Conservation (phyloP, 768 basidiomycete species). For the Lactarius pseudohatsudake region DNA sequence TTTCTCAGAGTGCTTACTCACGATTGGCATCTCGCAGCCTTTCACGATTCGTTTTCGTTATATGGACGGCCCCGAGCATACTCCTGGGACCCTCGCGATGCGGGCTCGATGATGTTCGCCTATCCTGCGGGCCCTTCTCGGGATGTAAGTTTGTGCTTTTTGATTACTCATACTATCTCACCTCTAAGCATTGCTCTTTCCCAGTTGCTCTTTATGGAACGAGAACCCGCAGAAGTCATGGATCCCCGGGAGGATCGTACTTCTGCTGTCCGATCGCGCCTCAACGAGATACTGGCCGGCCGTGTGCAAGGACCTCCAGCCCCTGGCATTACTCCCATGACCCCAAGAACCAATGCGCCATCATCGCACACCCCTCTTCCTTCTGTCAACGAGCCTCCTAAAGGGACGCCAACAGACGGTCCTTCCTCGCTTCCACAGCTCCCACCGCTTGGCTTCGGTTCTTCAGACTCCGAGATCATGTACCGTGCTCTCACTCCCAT, state of each 20-base stretch:
- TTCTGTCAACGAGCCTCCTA: slow-evolving; percentile 10
- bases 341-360: slow-evolving; percentile 5
- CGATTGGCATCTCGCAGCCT: slow-evolving; percentile 42
- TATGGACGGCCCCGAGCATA: slow-evolving; percentile 87
- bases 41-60: slow-evolving; percentile 84
- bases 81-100: slow-evolving; percentile 87
- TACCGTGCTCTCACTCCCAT: slow-evolving; percentile 49
- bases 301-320: slow-evolving; percentile 52
- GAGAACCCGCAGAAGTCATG: slow-evolving; percentile 74
- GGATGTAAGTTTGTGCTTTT: slow-evolving; percentile 56
- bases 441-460: slow-evolving; percentile 58
- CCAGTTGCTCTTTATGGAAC: slow-evolving; percentile 84
- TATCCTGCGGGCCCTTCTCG: slow-evolving; percentile 85
- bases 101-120: slow-evolving; percentile 84
- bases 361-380: slow-evolving; percentile 21
- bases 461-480: slow-evolving; percentile 14
- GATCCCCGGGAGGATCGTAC: slow-evolving; percentile 80
- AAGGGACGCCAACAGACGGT: slow-evolving; percentile 2
- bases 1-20: slow-evolving; percentile 20
- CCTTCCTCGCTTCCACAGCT: slow-evolving; percentile 44
- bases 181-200: background rate
- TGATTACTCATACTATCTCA: slow-evolving; percentile 2
- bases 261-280: slow-evolving; percentile 59
- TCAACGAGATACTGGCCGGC: slow-evolving; percentile 61
- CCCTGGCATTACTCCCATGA: background rate